Conservation (phyloP, 2,329 filamentous ascomycete species). For the Colletotrichum incanum region DNA sequence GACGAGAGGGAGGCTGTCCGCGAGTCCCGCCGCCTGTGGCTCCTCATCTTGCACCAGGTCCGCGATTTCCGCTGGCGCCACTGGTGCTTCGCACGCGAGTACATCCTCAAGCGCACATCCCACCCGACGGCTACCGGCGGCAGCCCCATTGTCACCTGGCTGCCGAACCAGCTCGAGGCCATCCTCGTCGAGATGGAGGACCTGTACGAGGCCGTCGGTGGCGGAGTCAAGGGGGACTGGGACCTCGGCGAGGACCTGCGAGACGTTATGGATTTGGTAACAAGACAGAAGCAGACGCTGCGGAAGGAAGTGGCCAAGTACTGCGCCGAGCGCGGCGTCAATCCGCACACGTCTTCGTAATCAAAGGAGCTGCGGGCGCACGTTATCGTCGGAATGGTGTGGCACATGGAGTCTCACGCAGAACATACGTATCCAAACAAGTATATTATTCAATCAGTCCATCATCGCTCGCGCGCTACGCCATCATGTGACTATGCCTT, state of each 20-base stretch:
- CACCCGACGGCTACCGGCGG: conserved; percentile 87
- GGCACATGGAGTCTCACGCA: conserved; percentile 6
- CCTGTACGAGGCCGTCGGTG: conserved; percentile 66
- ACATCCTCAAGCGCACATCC: conserved; percentile 83
- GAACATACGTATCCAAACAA: conserved; percentile 10
- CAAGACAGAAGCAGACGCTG: conserved; percentile 75
- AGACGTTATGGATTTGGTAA: conserved; percentile 78
- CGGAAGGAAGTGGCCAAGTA: conserved; percentile 84
- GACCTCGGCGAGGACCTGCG: conserved; percentile 64
- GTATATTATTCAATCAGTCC: conserved; percentile 7
- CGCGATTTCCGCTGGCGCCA: conserved; percentile 88
- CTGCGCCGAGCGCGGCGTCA: conserved; percentile 73
- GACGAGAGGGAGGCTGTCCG: conserved; percentile 61
- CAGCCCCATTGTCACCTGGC: conserved; percentile 87
- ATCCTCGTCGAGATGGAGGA: conserved; percentile 80
- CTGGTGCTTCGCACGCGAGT: conserved; percentile 89
- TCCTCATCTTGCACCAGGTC: conserved; percentile 80
- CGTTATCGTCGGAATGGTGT: not conserved
- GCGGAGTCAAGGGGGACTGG: conserved; percentile 54
- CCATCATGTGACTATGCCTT: conserved; percentile 5
- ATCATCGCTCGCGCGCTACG: conserved; percentile 7
- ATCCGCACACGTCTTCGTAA: not conserved
- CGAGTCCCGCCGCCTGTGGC: conserved; percentile 72
- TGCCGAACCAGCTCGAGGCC: conserved; percentile 85
- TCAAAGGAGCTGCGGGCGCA: conserved; percentile 21